Evolutionary conservation across 371 early-diverging fungal genomes (phyloP).

Genomic region (Capillidium heterosporum): DNA sequence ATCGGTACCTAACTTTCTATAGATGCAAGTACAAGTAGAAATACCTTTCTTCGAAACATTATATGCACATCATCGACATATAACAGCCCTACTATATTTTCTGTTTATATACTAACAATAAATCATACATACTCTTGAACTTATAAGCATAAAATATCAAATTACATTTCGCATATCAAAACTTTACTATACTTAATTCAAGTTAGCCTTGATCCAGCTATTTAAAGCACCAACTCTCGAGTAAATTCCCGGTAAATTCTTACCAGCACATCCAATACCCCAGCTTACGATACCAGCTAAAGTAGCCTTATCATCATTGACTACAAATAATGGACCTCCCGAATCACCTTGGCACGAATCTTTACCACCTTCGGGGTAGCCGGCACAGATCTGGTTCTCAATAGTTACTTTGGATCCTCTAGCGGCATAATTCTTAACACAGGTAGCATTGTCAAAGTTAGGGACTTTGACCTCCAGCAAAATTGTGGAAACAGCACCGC

Average conservation of each 20-base stretch:
- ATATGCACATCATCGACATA: too few relatives aligned
- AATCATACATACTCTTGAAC: too few relatives aligned
- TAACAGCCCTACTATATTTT: too few relatives aligned
- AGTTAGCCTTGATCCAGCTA: background rate
- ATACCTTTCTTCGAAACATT: too few relatives aligned
- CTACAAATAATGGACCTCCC: constrained; percentile 2
- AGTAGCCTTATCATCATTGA: background rate
- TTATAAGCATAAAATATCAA: too few relatives aligned
- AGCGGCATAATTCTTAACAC: background rate
- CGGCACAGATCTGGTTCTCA: background rate
- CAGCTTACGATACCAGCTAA: background rate
- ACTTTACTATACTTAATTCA: too few relatives aligned
- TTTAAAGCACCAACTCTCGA: background rate
- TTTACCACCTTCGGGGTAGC: background rate
- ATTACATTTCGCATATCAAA: too few relatives aligned
- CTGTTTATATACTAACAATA: too few relatives aligned
- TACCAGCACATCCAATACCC: background rate
- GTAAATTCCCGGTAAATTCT: background rate
- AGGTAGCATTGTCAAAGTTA: background rate
- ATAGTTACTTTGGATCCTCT: background rate
- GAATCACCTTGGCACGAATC: constrained; percentile 5
- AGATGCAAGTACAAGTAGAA: too few relatives aligned
- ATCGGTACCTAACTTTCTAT: too few relatives aligned
- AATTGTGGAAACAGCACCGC: background rate
- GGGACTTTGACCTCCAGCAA: constrained; percentile 4